Conservation (phyloP, 371 early-diverging fungal genomes). For the Mortierella sp. region DNA sequence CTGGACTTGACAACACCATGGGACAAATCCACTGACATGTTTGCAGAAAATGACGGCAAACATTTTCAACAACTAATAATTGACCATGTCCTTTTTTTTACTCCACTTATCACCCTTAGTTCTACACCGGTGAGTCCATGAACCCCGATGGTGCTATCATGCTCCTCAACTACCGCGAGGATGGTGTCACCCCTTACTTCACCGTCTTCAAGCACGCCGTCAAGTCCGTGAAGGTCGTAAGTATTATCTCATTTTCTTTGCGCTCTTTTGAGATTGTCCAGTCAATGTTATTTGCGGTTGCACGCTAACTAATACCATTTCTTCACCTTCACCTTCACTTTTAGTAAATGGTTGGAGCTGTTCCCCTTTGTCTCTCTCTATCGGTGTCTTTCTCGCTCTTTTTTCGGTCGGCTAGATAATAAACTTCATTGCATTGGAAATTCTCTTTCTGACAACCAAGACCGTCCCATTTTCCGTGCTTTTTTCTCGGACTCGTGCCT, state of each 20-base stretch:
- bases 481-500: neutral
- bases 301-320: neutral
- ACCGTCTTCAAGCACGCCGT: constrained; percentile 95
- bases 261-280: neutral
- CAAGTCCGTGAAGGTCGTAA: constrained; percentile 80
- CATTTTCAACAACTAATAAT: too few relatives aligned
- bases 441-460: neutral
- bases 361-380: neutral
- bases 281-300: neutral
- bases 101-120: constrained; percentile 59
- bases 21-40: too few relatives aligned
- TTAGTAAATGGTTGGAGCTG: neutral
- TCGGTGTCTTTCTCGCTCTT: constrained; percentile 8
- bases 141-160: constrained; percentile 91
- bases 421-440: constrained; percentile 13
- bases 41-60: too few relatives aligned
- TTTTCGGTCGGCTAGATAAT: constrained; percentile 7
- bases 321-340: neutral
- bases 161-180: constrained; percentile 95
- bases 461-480: neutral
- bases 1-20: too few relatives aligned
- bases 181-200: constrained; percentile 93
- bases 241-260: constrained; percentile 20
- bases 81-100: neutral
- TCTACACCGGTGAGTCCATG: constrained; percentile 92